Conservation (phyloP, 2,329 filamentous ascomycete species). For the Ceratocystis alfenasii region DNA sequence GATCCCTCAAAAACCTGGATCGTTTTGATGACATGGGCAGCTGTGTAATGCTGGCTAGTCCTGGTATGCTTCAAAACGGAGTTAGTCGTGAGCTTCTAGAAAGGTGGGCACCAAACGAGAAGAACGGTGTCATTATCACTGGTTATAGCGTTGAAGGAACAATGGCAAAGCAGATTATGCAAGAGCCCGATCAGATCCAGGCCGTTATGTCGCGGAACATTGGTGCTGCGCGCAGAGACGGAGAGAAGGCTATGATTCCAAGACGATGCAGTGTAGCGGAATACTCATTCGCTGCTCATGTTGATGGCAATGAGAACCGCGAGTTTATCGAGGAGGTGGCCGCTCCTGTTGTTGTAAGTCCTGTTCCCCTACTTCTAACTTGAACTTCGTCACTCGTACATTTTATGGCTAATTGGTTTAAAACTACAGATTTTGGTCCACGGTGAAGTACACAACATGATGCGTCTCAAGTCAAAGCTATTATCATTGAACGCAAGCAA, state of each 20-base stretch:
- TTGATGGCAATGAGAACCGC: slow-evolving; percentile 88
- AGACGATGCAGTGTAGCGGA: slow-evolving; percentile 87
- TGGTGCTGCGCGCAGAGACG: slow-evolving; percentile 53
- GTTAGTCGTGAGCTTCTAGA: slow-evolving; percentile 87
- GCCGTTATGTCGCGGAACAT: slow-evolving; percentile 75
- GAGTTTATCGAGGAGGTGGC: slow-evolving; percentile 93
- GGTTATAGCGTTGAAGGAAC: slow-evolving; percentile 98
- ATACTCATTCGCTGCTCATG: slow-evolving; percentile 90
- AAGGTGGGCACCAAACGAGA: slow-evolving; percentile 88
- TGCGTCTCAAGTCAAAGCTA: slow-evolving; percentile 86
- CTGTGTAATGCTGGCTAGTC: slow-evolving; percentile 93
- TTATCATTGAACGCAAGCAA: slow-evolving; percentile 82
- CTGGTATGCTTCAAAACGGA: slow-evolving; percentile 96
- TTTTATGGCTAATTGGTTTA: background rate
- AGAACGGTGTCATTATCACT: slow-evolving; percentile 97
- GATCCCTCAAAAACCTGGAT: slow-evolving; percentile 83
- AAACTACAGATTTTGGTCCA: slow-evolving; percentile 59
- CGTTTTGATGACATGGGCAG: slow-evolving; percentile 91
- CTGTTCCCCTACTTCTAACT: background rate
- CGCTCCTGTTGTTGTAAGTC: slow-evolving; percentile 79
- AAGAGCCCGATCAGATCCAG: slow-evolving; percentile 88
- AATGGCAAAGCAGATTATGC: slow-evolving; percentile 92
- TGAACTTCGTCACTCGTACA: background rate
- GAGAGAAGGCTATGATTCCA: slow-evolving; percentile 85
- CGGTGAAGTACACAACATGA: slow-evolving; percentile 96